Conservation (phyloP, 1,284 basidiomycete genomes). For the Porogramme epimiltina region DNA sequence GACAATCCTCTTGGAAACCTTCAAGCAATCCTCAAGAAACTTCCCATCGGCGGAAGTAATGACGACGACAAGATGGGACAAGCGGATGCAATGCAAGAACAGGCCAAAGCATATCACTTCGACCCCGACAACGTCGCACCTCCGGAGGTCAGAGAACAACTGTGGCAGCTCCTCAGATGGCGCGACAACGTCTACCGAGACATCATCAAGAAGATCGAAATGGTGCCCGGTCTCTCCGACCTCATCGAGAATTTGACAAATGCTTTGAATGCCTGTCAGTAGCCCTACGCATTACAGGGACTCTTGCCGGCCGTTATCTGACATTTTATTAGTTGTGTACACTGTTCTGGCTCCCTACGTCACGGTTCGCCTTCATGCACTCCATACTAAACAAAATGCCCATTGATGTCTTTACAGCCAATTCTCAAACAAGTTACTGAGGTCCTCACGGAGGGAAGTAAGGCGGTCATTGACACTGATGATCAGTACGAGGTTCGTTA, state of each 20-base stretch:
- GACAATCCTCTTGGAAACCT: slow-evolving; percentile 44
- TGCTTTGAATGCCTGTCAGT: slow-evolving; percentile 64
- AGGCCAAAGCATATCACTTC: slow-evolving; percentile 57
- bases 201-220: slow-evolving; percentile 56
- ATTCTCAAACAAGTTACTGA: slow-evolving; percentile 58
- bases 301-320: slow-evolving; percentile 11
- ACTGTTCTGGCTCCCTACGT: slow-evolving; percentile 73
- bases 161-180: slow-evolving; percentile 76
- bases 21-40: slow-evolving; percentile 51
- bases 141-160: slow-evolving; percentile 68
- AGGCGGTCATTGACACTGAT: slow-evolving; percentile 69
- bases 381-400: not conserved
- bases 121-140: slow-evolving; percentile 62
- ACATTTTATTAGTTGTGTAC: slow-evolving; percentile 54
- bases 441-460: slow-evolving; percentile 64
- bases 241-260: slow-evolving; percentile 69
- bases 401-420: slow-evolving; percentile 41
- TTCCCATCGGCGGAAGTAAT: slow-evolving; percentile 53
- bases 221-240: slow-evolving; percentile 70
- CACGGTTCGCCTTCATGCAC: slow-evolving; percentile 31
- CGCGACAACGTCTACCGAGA: slow-evolving; percentile 61
- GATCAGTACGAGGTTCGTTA: slow-evolving; percentile 62
- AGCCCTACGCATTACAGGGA: not conserved
- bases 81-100: slow-evolving; percentile 52
- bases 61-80: slow-evolving; percentile 51